phyloP scores from a whole-genome alignment of 371 early-diverging fungal species.

The Rhizomucor miehei region DNA sequence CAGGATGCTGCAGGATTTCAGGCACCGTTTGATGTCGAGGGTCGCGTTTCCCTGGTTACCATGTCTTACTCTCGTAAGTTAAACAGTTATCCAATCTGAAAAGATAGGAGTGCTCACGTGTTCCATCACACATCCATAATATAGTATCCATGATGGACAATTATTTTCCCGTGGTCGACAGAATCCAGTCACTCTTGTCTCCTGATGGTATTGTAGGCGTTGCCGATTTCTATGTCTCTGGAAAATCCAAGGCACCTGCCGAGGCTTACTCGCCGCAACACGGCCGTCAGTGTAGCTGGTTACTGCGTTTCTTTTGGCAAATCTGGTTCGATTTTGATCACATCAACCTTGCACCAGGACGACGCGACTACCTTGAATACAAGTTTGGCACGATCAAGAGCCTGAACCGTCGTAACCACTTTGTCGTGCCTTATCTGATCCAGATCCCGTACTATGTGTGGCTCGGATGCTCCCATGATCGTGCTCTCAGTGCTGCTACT shows the following conservation, averaged over 20 bases:
- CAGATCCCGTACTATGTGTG: constrained; percentile 88
- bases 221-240: constrained; percentile 77
- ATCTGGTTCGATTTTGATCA: constrained; percentile 80
- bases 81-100: not conserved
- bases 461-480: constrained; percentile 59
- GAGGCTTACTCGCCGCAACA: constrained; percentile 53
- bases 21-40: constrained; percentile 57
- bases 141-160: constrained; percentile 82
- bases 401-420: constrained; percentile 72
- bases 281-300: constrained; percentile 68
- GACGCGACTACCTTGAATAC: constrained; percentile 85
- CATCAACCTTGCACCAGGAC: constrained; percentile 72
- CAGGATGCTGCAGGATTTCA: constrained; percentile 75
- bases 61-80: constrained; percentile 77
- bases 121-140: not conserved
- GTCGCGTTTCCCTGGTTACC: constrained; percentile 71
- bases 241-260: constrained; percentile 52
- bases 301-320: constrained; percentile 80
- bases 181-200: constrained; percentile 56
- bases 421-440: constrained; percentile 67
- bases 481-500: constrained; percentile 13
- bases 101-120: not conserved
- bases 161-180: constrained; percentile 72
- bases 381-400: constrained; percentile 76
- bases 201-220: constrained; percentile 78